Evolutionary conservation across 352 stramenopile species (phyloP).

Genomic region (Pythium dissotocum): DNA sequence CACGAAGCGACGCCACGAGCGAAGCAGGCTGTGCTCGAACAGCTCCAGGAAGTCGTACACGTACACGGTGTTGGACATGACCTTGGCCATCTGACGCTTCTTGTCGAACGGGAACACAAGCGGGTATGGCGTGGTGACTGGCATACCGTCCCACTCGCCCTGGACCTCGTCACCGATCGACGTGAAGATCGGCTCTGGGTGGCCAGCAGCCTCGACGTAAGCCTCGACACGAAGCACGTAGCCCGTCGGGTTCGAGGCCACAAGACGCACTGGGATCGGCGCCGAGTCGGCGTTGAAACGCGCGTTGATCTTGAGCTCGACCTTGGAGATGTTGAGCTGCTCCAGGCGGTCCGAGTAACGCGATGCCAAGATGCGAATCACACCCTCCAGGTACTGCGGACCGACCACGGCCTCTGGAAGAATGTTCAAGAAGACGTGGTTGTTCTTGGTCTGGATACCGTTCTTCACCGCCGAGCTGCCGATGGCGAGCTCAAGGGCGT

Average conservation of each 20-base stretch:
- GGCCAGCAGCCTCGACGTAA: constrained; percentile 96
- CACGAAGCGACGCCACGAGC: constrained; percentile 92
- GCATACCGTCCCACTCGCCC: constrained; percentile 94
- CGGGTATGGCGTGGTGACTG: constrained; percentile 96
- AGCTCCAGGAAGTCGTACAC: constrained; percentile 99
- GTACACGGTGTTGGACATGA: constrained; percentile 98
- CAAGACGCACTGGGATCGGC: constrained; percentile 95
- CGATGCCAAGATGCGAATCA: constrained; percentile 91
- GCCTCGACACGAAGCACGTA: constrained; percentile 99
- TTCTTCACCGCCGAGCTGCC: constrained; percentile 88
- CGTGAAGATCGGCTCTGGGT: constrained; percentile 87
- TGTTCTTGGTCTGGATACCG: constrained; percentile 90
- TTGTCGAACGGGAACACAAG: constrained; percentile 95
- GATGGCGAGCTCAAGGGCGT: constrained; percentile 96
- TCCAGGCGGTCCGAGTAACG: constrained; percentile 90
- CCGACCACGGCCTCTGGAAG: constrained; percentile 94
- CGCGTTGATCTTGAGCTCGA: constrained; percentile 97
- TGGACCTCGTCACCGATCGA: constrained; percentile 87
- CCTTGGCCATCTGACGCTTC: constrained; percentile 90
- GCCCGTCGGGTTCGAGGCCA: constrained; percentile 97
- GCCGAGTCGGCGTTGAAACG: constrained; percentile 90
- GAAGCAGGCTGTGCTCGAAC: constrained; percentile 96
- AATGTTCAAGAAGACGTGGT: constrained; percentile 99
- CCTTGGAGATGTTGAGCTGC: constrained; percentile 93
- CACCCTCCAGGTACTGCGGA: constrained; percentile 94